A percentile compares a stretch with the other conserved stretches of the same genome.
Conservation (phyloP, 257 asterid genomes). For the Primulina eburnea region DNA sequence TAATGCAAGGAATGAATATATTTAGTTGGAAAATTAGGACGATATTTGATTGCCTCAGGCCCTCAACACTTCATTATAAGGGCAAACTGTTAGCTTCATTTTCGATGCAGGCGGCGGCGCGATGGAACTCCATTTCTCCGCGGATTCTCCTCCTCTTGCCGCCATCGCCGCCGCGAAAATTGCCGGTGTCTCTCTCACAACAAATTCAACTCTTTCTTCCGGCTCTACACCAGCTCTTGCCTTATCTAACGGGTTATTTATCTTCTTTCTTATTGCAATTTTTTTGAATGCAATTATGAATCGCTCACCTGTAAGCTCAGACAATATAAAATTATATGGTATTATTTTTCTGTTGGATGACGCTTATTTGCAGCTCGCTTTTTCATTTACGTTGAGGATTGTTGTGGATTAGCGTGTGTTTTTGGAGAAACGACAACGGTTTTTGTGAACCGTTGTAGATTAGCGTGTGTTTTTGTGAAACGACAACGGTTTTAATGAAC, state of each 20-base stretch:
- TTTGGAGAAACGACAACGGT: no score
- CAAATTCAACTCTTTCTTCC: slow-evolving; percentile 41
- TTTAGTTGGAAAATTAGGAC: no score
- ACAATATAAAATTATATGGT: no score
- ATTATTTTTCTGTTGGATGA: neutral
- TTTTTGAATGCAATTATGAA: neutral
- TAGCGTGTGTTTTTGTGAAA: no score
- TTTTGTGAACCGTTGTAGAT: no score
- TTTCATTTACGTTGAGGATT: neutral
- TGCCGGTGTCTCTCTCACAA: slow-evolving; percentile 40
- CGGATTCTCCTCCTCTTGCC: slow-evolving; percentile 71
- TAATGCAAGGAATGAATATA: no score
- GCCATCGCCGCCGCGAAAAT: slow-evolving; percentile 75
- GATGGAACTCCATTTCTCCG: slow-evolving; percentile 55
- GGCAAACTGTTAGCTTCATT: neutral
- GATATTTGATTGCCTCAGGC: no score
- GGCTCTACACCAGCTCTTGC: slow-evolving; percentile 58
- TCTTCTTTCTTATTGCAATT: neutral
- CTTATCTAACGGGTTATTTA: slow-evolving; percentile 50
- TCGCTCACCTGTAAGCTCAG: neutral
- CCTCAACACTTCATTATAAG: no score
- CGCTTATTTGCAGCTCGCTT: neutral
- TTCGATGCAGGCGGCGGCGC: slow-evolving; percentile 19
- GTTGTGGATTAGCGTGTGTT: no score
- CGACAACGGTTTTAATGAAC: no score